Base-by-base conservation (phyloP, 106 monocot genomes). In the Dendrobium officinale region DNA sequence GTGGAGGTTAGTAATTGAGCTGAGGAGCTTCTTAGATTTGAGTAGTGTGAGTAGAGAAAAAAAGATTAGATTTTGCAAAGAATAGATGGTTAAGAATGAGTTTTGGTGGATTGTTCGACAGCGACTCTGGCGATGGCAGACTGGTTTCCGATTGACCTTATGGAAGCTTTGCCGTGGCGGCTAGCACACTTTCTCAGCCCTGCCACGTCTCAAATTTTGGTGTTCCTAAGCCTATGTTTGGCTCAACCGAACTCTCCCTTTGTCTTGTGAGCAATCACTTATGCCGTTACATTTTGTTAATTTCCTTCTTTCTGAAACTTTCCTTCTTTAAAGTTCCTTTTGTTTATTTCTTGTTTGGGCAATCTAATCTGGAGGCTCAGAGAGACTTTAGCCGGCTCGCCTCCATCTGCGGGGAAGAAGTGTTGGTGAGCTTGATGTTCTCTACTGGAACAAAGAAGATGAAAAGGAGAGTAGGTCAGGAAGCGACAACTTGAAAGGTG, bases 391-490 rank as follows among this genome's bases (percentile, higher is more conserved):
- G 19, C 67, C 31, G 41, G 20, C 17, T 73, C 22, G 8, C 22
- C 24, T n/a, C 64, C 24, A 10, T n/a, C 73, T 33, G 22, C 18
- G 61, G 11, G 11, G 70, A 20, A 37, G 42, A 20, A 48, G 42
- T 15, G 61, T 48, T 26, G 42, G 70, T 2, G 73, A 55, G 11
- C 24, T 72, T n/a, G 84, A 56, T 17, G 22, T 43, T 26, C 27
- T 37, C 2, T 55, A 55, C n/a, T 44, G 56, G 37, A 85, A 41
- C 79, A 77, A 59, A 72, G 90, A 95, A 24, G 95, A 95, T 19
- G 95, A 91, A 80, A 88, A 88, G 77, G 95, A 92, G 72, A 95
- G 95, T 83, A 68, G 86, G 42, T 94, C 94, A 19, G 94, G 91
- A 17, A 94, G 95, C 51, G 95, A 90, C 54, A 90, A 95, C 85